A percentile compares a stretch with the other conserved stretches of the same genome.
Conservation (phyloP, 148 eudicot species). For the Diospyros kaki region DNA sequence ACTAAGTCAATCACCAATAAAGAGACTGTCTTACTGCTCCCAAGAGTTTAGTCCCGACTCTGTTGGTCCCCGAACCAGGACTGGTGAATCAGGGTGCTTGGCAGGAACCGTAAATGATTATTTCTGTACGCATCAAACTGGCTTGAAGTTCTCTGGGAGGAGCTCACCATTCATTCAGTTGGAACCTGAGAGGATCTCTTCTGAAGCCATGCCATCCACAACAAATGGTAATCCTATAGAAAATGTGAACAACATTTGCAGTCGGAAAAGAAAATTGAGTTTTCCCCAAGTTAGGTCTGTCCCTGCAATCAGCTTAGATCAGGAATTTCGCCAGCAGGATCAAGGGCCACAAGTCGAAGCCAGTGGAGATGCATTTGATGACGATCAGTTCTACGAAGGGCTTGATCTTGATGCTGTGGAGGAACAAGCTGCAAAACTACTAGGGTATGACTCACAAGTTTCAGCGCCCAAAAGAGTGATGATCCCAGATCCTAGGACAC, state of each 20-base stretch:
- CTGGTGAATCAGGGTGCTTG: conserved; percentile 34
- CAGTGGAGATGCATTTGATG: conserved; percentile 33
- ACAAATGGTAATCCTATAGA: conserved; percentile 22
- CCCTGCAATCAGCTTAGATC: conserved; percentile 54
- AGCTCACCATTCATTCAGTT: conserved; percentile 27
- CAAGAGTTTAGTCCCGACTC: conserved; percentile 36
- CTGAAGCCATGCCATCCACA: conserved; percentile 25
- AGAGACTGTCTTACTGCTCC: conserved; percentile 27
- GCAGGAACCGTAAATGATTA: conserved; percentile 22
- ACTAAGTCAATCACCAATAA: conserved; percentile 81
- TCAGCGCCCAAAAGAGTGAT: conserved; percentile 19
- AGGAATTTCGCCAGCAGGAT: conserved; percentile 32
- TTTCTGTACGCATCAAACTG: conserved; percentile 31
- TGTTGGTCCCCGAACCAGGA: conserved; percentile 29
- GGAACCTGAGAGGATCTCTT: conserved; percentile 21
- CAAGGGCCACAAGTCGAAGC: conserved; percentile 23
- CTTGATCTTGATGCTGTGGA: conserved; percentile 89
- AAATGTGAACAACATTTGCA: conserved; percentile 15
- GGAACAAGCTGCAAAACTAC: conserved; percentile 63
- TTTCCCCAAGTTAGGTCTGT: conserved; percentile 27
- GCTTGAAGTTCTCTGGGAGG: conserved; percentile 28
- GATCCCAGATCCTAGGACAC: conserved; percentile 23
- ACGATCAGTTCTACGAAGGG: conserved; percentile 69
- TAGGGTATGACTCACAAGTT: conserved; percentile 36
- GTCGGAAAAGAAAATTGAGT: conserved; percentile 50